Conservation (phyloP, 2,329 filamentous ascomycete species). For the Penicillium sp. region DNA sequence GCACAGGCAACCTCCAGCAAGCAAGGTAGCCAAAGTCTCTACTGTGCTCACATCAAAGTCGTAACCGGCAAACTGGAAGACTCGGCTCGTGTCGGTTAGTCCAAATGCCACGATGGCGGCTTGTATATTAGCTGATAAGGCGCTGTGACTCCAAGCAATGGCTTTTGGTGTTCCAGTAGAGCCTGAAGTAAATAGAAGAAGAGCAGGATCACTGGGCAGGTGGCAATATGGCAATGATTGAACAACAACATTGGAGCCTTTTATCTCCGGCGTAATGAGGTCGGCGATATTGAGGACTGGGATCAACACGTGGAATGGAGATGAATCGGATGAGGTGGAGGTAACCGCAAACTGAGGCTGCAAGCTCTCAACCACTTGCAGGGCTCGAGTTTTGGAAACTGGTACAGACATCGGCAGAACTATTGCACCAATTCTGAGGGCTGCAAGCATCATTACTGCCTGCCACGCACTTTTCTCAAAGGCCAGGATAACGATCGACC, state of each 20-base stretch:
- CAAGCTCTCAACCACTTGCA: neutral
- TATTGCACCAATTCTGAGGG: neutral
- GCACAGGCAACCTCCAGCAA: neutral
- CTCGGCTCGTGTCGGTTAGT: neutral
- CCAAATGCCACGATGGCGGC: neutral
- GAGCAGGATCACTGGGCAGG: neutral
- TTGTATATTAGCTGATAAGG: neutral
- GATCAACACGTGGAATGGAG: neutral
- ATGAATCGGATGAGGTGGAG: neutral
- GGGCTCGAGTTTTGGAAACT: neutral
- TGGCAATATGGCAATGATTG: neutral
- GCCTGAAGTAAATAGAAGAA: neutral
- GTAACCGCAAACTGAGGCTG: neutral
- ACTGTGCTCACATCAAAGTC: neutral
- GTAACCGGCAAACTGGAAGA: neutral
- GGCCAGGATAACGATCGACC: neutral
- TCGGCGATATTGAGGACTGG: neutral
- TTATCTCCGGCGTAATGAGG: neutral
- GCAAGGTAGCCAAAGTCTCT: neutral
- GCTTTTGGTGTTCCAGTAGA: neutral
- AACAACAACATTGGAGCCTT: neutral
- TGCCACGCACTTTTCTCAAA: neutral
- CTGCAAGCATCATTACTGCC: neutral
- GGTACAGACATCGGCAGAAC: neutral
- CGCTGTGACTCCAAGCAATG: neutral